Percentiles rank a stretch among this genome's conserved stretches.
Evolutionary conservation across 2,329 filamentous ascomycete genomes (phyloP).

Genomic region (Fusarium caatingaense): DNA sequence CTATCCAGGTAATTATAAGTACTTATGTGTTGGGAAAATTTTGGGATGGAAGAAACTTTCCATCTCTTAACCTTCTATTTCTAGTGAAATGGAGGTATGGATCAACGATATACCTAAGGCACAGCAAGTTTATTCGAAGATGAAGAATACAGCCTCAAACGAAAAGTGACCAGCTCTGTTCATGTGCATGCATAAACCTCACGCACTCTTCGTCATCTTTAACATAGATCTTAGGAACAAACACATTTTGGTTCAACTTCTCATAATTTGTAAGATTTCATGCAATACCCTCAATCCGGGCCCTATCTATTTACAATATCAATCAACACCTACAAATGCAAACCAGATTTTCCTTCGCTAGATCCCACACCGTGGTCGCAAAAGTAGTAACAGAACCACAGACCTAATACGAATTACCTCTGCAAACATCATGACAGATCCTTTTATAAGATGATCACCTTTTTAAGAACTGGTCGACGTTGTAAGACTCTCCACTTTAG

Average conservation of each 20-base stretch:
- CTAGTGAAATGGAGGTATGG: no score
- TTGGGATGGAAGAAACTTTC: not conserved
- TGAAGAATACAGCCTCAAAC: not conserved
- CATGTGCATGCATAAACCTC: not conserved
- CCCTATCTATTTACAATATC: not conserved
- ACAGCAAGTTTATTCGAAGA: not conserved
- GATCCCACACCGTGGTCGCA: constrained; percentile 6
- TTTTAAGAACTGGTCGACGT: constrained; percentile 32
- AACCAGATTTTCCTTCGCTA: not conserved
- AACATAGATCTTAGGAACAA: not conserved
- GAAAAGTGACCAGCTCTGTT: not conserved
- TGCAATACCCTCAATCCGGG: not conserved
- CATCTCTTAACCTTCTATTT: not conserved
- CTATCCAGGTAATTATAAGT: no score
- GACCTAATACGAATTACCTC: not conserved
- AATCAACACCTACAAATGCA: not conserved
- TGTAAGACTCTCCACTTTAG: constrained; percentile 51
- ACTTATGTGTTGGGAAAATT: not conserved
- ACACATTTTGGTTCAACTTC: not conserved
- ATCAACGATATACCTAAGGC: not conserved
- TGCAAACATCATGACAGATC: not conserved
- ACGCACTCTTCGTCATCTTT: not conserved
- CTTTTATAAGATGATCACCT: not conserved
- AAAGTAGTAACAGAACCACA: constrained; percentile 5
- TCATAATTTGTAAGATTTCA: not conserved